phyloP scores from a whole-genome alignment of 768 basidiomycete species.

The Rhizopogon roseolus region DNA sequence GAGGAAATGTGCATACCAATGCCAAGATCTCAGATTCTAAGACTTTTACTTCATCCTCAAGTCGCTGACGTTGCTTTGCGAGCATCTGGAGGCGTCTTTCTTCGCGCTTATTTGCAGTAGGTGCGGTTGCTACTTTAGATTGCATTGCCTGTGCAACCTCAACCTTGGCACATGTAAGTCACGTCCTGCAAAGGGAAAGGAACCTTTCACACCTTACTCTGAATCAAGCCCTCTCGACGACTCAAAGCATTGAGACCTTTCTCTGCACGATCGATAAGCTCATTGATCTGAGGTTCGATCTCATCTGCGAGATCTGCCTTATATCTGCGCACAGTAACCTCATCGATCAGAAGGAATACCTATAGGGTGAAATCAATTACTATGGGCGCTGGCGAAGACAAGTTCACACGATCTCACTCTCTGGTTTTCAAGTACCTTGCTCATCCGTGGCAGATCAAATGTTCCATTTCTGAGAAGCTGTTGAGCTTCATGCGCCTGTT shows the following conservation, averaged over 20 bases:
- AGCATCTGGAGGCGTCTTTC: conserved; percentile 60
- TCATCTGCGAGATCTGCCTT: conserved; percentile 74
- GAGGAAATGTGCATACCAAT: conserved; percentile 35
- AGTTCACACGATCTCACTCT: conserved; percentile 36
- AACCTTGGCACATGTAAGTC: conserved; percentile 32
- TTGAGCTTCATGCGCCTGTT: conserved; percentile 65
- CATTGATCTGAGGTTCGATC: conserved; percentile 75
- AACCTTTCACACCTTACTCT: conserved; percentile 50
- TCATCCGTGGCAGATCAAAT: conserved; percentile 67
- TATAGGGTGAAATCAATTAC: conserved; percentile 22
- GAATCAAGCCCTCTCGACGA: conserved; percentile 57
- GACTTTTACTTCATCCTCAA: conserved; percentile 57
- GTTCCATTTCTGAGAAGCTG: conserved; percentile 66
- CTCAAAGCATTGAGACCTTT: conserved; percentile 56
- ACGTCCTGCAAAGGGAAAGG: background rate
- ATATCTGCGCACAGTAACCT: conserved; percentile 67
- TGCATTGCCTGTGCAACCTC: conserved; percentile 43
- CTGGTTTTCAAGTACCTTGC: conserved; percentile 61
- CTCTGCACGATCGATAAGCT: conserved; percentile 68
- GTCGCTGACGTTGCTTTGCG: conserved; percentile 57
- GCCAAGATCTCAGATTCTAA: conserved; percentile 60
- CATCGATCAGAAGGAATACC: conserved; percentile 74
- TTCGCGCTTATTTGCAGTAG: conserved; percentile 60
- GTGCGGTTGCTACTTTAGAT: conserved; percentile 40
- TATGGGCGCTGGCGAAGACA: background rate